phyloP scores from a whole-genome alignment of 305 asterid genomes.

The Solanum hybrid region DNA sequence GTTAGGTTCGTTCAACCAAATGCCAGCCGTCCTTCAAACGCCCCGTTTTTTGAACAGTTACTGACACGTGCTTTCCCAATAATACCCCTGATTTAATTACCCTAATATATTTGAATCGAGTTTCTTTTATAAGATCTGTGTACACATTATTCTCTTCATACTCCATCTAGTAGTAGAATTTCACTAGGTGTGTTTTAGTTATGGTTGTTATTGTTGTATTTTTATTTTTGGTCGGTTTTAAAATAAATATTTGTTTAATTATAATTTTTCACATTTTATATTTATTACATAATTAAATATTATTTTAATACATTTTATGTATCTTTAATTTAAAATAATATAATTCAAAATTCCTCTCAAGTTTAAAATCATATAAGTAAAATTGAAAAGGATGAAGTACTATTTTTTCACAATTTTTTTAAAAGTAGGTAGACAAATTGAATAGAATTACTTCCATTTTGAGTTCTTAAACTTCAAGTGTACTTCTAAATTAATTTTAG shows the following conservation, averaged over 20 bases:
- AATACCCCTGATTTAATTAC: constrained; percentile 9
- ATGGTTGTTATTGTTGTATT: neutral
- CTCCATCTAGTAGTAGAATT: no score
- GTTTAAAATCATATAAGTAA: neutral
- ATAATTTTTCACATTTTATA: no score
- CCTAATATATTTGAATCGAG: no score
- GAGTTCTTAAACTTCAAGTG: neutral
- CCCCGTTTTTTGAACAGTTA: constrained; percentile 19
- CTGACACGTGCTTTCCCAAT: neutral
- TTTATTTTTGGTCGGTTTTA: neutral
- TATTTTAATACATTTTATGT: no score
- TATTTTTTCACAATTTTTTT: neutral
- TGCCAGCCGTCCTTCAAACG: constrained; percentile 25
- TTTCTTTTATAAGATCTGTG: no score
- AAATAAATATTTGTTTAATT: no score
- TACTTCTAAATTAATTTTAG: neutral
- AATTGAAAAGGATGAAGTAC: neutral
- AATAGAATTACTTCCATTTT: neutral
- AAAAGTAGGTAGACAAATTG: neutral
- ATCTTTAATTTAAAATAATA: no score
- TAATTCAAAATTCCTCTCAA: no score
- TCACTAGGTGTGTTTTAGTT: neutral
- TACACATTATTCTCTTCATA: neutral
- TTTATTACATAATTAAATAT: no score
- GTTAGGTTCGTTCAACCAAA: constrained; percentile 58